Evolutionary conservation across 2,329 filamentous ascomycete genomes (phyloP).

Genomic region (Xylariaceae sp.): DNA sequence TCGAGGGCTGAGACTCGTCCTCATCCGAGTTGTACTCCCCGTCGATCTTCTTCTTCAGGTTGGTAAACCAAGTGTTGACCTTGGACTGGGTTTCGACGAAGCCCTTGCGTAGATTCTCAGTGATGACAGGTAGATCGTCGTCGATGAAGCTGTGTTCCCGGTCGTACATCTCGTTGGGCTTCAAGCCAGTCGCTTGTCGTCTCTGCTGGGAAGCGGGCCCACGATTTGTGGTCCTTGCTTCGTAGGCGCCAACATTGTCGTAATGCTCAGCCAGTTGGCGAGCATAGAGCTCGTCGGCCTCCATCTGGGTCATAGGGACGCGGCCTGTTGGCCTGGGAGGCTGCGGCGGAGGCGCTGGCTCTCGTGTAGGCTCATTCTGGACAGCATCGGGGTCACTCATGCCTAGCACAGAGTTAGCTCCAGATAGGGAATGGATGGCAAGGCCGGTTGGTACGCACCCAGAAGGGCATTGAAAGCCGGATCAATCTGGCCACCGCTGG

Average conservation of each 20-base stretch:
- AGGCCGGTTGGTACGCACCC: constrained; percentile 46
- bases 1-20: constrained; percentile 42
- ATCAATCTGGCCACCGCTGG: constrained; percentile 84
- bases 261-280: constrained; percentile 92
- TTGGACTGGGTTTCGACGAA: constrained; percentile 91
- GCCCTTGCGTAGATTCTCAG: constrained; percentile 88
- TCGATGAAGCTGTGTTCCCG: constrained; percentile 89
- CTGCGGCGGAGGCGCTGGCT: constrained; percentile 63
- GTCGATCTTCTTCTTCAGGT: constrained; percentile 88
- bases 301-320: constrained; percentile 71
- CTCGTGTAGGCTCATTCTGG: constrained; percentile 49
- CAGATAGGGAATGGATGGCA: not conserved
- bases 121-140: constrained; percentile 90
- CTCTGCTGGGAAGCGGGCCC: constrained; percentile 31
- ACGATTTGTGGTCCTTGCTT: constrained; percentile 50
- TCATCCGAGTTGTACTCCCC: constrained; percentile 76
- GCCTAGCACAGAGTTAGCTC: constrained; percentile 40
- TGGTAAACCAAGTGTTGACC: constrained; percentile 89
- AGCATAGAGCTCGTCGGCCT: constrained; percentile 87
- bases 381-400: constrained; percentile 76
- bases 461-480: constrained; percentile 93
- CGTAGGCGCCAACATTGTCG: constrained; percentile 59
- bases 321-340: constrained; percentile 70
- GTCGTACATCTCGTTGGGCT: constrained; percentile 56
- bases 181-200: constrained; percentile 48